Conservation (phyloP, 257 asterid species). For the Rubia yunnanensis region DNA sequence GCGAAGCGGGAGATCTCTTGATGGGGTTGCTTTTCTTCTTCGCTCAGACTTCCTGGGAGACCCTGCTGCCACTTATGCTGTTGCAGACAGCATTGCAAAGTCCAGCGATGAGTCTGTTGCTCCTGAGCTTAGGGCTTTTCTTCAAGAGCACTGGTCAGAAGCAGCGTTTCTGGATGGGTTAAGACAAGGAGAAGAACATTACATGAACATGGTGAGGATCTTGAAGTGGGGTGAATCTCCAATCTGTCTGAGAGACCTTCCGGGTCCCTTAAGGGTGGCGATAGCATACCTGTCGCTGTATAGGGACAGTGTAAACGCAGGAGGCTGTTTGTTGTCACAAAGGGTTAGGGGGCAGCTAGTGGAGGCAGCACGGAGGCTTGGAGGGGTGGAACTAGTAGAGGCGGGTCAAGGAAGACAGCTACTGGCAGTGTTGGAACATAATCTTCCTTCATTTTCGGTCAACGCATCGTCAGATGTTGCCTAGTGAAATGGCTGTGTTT, state of each 20-base stretch:
- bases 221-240: conserved; percentile 67
- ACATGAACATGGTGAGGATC: conserved; percentile 43
- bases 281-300: conserved; percentile 87
- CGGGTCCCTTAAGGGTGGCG: conserved; percentile 76
- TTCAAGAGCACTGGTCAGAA: conserved; percentile 81
- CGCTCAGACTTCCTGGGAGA: conserved; percentile 74
- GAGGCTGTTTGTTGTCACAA: conserved; percentile 69
- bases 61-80: conserved; percentile 78
- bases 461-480: conserved; percentile 23
- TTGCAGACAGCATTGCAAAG: conserved; percentile 78
- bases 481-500: conserved; percentile 18
- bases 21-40: conserved; percentile 86
- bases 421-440: conserved; percentile 68
- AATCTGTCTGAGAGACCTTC: conserved; percentile 62
- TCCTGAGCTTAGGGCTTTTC: conserved; percentile 62
- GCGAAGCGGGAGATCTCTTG: conserved; percentile 85
- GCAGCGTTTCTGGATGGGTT: conserved; percentile 57
- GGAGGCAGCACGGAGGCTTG: conserved; percentile 67
- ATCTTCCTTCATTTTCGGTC: conserved; percentile 75
- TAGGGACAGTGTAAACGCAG: conserved; percentile 67
- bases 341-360: conserved; percentile 74
- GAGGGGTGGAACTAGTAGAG: conserved; percentile 49
- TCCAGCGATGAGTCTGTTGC: conserved; percentile 71
- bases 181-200: conserved; percentile 56
- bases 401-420: conserved; percentile 57